Percentiles rank a stretch among this genome's conserved stretches.
Evolutionary conservation across 2,329 filamentous ascomycete species (phyloP).

Genomic region (Colletotrichum tofieldiae): DNA sequence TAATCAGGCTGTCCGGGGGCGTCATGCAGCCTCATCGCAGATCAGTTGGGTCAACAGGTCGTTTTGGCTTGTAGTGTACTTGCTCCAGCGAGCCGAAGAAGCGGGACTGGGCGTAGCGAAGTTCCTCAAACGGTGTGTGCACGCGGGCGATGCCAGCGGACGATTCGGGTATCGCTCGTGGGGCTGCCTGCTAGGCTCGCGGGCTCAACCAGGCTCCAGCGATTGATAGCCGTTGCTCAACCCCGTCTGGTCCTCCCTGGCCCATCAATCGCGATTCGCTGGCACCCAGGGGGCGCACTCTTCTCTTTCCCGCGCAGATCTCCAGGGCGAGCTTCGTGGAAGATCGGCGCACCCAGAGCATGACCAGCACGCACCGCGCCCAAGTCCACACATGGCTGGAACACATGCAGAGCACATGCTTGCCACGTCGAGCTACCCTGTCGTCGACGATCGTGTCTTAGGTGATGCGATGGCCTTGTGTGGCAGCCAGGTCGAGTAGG

Average conservation of each 20-base stretch:
- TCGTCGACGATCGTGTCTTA: conserved; percentile 17
- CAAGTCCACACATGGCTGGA: conserved; percentile 15
- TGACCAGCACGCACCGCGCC: conserved; percentile 10
- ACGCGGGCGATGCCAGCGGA: neutral
- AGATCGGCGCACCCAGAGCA: conserved; percentile 27
- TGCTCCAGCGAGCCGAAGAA: conserved; percentile 8
- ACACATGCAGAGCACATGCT: conserved; percentile 36
- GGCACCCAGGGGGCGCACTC: conserved; percentile 6
- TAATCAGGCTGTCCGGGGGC: neutral
- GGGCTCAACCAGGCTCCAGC: neutral
- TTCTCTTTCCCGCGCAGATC: conserved; percentile 19
- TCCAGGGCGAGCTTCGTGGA: conserved; percentile 30
- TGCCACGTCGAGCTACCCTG: conserved; percentile 6
- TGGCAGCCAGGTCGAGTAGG: conserved; percentile 1
- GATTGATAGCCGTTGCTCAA: neutral
- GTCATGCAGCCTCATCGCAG: conserved; percentile 15
- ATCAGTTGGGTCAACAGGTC: conserved; percentile 17
- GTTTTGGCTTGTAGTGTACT: conserved; percentile 2
- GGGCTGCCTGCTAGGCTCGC: neutral
- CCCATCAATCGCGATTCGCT: conserved; percentile 17
- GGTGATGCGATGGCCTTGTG: conserved; percentile 5
- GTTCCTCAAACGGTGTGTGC: conserved; percentile 3
- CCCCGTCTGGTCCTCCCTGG: neutral
- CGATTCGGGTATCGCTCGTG: neutral
- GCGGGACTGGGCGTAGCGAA: conserved; percentile 11